These are phyloP conservation scores for Heritiera littoralis DNA, from an alignment of 345 rosid species.

Conservation along the genomic window DNA sequence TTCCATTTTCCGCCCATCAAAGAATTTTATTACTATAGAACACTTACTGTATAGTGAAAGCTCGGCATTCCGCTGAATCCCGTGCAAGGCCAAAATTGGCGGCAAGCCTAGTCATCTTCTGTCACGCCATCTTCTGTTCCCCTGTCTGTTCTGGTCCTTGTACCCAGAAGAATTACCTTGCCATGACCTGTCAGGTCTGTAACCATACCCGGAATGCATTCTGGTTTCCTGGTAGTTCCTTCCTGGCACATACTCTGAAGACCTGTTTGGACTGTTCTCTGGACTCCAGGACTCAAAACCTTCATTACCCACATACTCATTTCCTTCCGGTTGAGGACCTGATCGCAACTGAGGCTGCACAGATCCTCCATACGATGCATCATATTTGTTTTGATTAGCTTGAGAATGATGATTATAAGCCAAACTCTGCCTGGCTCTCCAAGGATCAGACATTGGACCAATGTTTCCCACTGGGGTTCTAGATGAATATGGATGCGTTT, in stretches of 20 bases:
- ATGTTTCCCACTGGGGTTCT: slow-evolving; percentile 34
- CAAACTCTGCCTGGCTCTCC: slow-evolving; percentile 52
- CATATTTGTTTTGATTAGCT: slow-evolving; percentile 39
- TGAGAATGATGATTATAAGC: slow-evolving; percentile 40
- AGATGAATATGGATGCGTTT: slow-evolving; percentile 22
- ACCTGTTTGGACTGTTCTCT: slow-evolving; percentile 66
- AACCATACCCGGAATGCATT: slow-evolving; percentile 29
- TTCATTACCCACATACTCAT: slow-evolving; percentile 34
- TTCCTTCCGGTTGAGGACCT: slow-evolving; percentile 41
- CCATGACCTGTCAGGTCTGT: slow-evolving; percentile 46
- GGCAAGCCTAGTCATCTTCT: slow-evolving; percentile 25
- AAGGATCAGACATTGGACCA: slow-evolving; percentile 35
- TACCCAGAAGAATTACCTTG: slow-evolving; percentile 44
- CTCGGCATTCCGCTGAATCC: background rate
- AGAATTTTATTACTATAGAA: background rate
- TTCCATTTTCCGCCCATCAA: background rate
- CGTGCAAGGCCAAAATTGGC: background rate
- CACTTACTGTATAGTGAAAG: background rate
- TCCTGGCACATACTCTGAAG: slow-evolving; percentile 36
- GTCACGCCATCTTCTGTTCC: slow-evolving; percentile 59
- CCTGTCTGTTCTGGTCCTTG: slow-evolving; percentile 47
- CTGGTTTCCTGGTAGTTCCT: slow-evolving; percentile 36
- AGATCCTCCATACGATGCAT: slow-evolving; percentile 30
- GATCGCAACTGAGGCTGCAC: slow-evolving; percentile 36
- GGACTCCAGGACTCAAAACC: slow-evolving; percentile 92